Conservation (phyloP, 257 asterid genomes). For the Perilla frutescens region DNA sequence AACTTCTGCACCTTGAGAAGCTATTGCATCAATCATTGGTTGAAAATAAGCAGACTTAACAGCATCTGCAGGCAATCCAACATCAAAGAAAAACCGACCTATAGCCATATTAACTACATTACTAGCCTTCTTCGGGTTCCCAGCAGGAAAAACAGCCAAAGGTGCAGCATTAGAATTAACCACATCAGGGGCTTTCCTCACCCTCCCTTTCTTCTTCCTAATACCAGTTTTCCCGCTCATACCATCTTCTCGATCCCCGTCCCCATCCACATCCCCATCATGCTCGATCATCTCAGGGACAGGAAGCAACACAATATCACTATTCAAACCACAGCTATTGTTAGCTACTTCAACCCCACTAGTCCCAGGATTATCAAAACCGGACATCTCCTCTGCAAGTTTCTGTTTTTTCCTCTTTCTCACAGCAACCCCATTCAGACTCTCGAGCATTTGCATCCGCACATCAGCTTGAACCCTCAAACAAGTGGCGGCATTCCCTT, state of each 20-base stretch:
- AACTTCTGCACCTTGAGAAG: constrained; percentile 63
- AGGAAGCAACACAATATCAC: constrained; percentile 67
- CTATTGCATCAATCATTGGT: constrained; percentile 87
- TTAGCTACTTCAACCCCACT: constrained; percentile 46
- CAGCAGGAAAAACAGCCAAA: constrained; percentile 42
- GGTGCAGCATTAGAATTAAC: constrained; percentile 44
- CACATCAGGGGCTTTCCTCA: constrained; percentile 58
- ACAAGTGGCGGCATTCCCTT: constrained; percentile 97
- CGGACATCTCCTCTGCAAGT: constrained; percentile 60
- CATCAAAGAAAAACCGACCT: constrained; percentile 79
- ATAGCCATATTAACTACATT: constrained; percentile 80
- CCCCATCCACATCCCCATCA: constrained; percentile 43
- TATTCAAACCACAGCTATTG: constrained; percentile 53
- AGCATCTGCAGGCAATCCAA: constrained; percentile 73
- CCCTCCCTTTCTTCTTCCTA: constrained; percentile 81
- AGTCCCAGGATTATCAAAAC: constrained; percentile 47
- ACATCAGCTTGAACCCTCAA: constrained; percentile 87
- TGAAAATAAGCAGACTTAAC: constrained; percentile 80
- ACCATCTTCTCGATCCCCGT: constrained; percentile 57
- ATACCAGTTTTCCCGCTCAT: constrained; percentile 44
- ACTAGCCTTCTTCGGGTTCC: constrained; percentile 49
- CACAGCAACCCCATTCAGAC: constrained; percentile 72
- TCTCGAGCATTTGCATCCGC: constrained; percentile 80
- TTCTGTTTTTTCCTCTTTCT: constrained; percentile 84
- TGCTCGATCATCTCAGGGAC: constrained; percentile 66